These are phyloP conservation scores for Asterophora lycoperdoides DNA, from an alignment of 768 basidiomycete genomes.

Conservation along the genomic window DNA sequence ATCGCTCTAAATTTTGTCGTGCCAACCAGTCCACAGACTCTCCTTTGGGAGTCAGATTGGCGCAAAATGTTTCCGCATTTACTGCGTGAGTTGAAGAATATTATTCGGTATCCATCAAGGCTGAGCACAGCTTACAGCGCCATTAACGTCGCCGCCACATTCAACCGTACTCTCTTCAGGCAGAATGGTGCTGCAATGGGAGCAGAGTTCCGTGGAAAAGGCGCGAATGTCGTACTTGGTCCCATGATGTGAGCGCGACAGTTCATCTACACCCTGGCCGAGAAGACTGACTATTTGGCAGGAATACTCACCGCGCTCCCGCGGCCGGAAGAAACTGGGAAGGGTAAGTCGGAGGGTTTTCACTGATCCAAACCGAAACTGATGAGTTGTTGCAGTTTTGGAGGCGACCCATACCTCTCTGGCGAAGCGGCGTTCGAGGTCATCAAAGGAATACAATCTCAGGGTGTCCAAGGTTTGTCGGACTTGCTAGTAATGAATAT, in stretches of 20 bases:
- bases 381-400: slow-evolving; percentile 33
- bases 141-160: slow-evolving; percentile 27
- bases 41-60: slow-evolving; percentile 59
- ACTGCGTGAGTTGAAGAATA: slow-evolving; percentile 66
- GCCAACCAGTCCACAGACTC: slow-evolving; percentile 22
- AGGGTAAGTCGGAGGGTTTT: slow-evolving; percentile 27
- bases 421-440: slow-evolving; percentile 39
- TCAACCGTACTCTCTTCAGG: slow-evolving; percentile 55
- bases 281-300: slow-evolving; percentile 13
- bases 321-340: slow-evolving; percentile 72
- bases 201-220: slow-evolving; percentile 66
- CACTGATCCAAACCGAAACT: no score
- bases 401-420: slow-evolving; percentile 68
- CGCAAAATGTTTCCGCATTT: slow-evolving; percentile 56
- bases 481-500: neutral
- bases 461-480: no score
- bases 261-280: neutral
- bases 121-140: neutral
- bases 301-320: slow-evolving; percentile 43
- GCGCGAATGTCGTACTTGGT: slow-evolving; percentile 63
- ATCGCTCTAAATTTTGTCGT: no score
- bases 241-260: slow-evolving; percentile 53
- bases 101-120: slow-evolving; percentile 13
- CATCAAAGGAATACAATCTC: no score
- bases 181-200: slow-evolving; percentile 69